These are phyloP conservation scores for Globisporangium megalacanthum DNA, from an alignment of 352 stramenopile genomes.

Conservation along the genomic window DNA sequence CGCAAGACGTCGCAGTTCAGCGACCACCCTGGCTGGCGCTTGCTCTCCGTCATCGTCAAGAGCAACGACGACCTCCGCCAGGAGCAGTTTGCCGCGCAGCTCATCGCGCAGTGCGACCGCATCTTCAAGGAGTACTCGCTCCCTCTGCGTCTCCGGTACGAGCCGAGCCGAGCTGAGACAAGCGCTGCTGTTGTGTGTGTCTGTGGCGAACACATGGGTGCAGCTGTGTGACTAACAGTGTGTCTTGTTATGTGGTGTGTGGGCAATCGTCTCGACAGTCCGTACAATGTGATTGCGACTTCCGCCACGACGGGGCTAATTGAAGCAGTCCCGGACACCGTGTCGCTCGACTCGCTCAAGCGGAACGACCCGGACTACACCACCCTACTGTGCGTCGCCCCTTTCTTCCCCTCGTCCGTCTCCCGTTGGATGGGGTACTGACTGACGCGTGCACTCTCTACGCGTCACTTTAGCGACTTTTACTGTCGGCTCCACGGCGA, in stretches of 20 bases:
- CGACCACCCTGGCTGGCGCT: conserved; percentile 51
- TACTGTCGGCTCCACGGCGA: conserved; percentile 90
- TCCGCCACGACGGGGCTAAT: conserved; percentile 93
- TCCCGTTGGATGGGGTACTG: conserved; percentile 4
- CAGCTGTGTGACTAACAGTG: conserved; percentile 17
- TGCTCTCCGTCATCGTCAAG: conserved; percentile 95
- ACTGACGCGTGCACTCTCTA: too few species aligned
- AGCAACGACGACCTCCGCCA: conserved; percentile 98
- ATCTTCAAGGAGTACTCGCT: conserved; percentile 94
- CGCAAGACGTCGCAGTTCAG: conserved; percentile 46
- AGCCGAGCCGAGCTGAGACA: conserved; percentile 24
- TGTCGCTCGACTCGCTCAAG: conserved; percentile 97
- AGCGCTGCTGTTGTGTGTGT: not conserved
- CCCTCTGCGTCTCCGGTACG: conserved; percentile 85
- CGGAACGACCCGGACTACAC: conserved; percentile 81
- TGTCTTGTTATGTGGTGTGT: not conserved
- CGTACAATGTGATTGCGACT: conserved; percentile 97
- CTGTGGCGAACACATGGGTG: conserved; percentile 3
- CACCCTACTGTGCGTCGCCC: conserved; percentile 81
- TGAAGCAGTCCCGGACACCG: conserved; percentile 94
- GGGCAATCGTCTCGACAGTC: conserved; percentile 24
- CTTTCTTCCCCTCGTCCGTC: conserved; percentile 6
- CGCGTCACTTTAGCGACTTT: conserved; percentile 61
- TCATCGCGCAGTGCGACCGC: conserved; percentile 94
- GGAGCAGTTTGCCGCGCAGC: conserved; percentile 96